Base-by-base conservation (phyloP, 2,329 filamentous ascomycete species). In the Penicillium sumatraense region DNA sequence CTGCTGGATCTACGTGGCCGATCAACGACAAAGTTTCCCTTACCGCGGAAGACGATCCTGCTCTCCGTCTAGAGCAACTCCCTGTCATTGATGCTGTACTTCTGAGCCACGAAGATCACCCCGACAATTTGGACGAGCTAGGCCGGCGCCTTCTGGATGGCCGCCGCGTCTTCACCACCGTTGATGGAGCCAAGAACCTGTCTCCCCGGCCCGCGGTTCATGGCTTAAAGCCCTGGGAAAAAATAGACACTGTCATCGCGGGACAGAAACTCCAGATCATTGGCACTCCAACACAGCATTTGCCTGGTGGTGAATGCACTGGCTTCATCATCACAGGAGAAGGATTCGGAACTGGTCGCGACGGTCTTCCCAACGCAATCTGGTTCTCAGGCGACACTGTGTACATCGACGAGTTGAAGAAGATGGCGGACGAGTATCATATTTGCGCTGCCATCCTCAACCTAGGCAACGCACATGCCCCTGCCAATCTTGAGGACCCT, bases 351-450 rank as follows among this genome's bases (percentile, higher is more conserved):
- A 26, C 14, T 1, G 50, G 57, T 7, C 58, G 63, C 4, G 65
- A 75, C 3, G 75, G 75, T 0, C 61, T 60, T 0, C 79, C 75
- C 0, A 81, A 81, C 52, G 80, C 72, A 2, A 73, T 82, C 7
- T 83, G 77, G 56, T 78, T 82, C 62, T 75, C 78, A 0, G 79
- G 80, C 1, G 80, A 82, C 54, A 83, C 79, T 0, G 72, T 81
- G 3, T 80, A 81, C 51, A 62, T 80, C 0, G 66, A 74, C 2
- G 78, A 81, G 58, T 66, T 78, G 3, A 54, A 61, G 1, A 41
- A 58, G 5, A 75, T 80, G 27, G 52, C 63, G 0, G 65, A 74
- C 1, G 57, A 54, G 36, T 80, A 64, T 49, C 72, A 79, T 48
- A 57, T 80, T 10, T 59, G 63, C 4, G 69, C 69, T 9, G 76